Evolutionary conservation across 179 eudicot genomes (phyloP).

Genomic region (Silene noctiflora): DNA sequence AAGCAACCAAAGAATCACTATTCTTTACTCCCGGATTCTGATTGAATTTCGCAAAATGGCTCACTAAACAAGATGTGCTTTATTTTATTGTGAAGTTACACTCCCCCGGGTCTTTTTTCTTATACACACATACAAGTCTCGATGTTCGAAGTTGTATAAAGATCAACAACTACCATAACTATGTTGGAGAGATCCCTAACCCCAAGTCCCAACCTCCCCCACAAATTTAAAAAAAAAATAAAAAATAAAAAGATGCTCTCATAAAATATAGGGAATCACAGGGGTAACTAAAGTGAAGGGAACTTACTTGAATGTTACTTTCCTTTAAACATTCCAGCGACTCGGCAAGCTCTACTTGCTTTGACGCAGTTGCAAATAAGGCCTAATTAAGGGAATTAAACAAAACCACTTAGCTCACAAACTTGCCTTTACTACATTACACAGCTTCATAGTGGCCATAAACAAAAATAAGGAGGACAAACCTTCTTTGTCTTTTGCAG

Average conservation of each 20-base stretch:
- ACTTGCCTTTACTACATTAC: not conserved
- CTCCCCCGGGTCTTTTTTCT: no score
- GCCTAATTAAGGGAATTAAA: slow-evolving; percentile 39
- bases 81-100: not conserved
- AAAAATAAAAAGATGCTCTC: not conserved
- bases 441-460: not conserved
- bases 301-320: slow-evolving; percentile 58
- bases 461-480: slow-evolving; percentile 14
- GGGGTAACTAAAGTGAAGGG: slow-evolving; percentile 10
- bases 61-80: not conserved
- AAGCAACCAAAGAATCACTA: not conserved
- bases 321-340: slow-evolving; percentile 73
- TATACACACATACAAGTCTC: no score
- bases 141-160: no score
- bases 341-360: slow-evolving; percentile 88
- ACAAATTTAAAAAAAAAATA: not conserved
- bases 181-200: not conserved
- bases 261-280: slow-evolving; percentile 7
- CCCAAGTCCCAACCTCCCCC: not conserved
- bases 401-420: slow-evolving; percentile 2
- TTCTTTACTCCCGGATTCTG: not conserved
- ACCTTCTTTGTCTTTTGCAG: slow-evolving; percentile 91
- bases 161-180: slow-evolving; percentile 6
- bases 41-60: not conserved
- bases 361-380: slow-evolving; percentile 84